Conservation (phyloP, 1,284 basidiomycete species). For the Leccinum angustisporum region DNA sequence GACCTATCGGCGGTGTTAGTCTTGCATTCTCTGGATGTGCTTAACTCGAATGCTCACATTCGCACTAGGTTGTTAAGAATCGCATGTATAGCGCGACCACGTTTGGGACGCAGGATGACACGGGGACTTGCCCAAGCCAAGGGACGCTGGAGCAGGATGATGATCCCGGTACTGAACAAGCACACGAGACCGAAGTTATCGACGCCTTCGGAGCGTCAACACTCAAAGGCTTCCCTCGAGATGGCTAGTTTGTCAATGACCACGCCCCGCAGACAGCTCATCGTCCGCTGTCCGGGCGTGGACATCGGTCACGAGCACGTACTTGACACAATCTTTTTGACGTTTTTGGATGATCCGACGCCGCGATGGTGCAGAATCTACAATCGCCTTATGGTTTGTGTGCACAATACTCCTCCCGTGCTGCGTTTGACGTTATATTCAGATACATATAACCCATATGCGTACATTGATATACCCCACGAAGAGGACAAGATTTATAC, state of each 20-base stretch:
- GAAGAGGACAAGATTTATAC: not conserved
- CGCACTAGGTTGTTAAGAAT: slow-evolving; percentile 39
- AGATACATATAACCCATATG: slow-evolving; percentile 4
- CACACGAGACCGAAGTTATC: not conserved
- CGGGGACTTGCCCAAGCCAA: slow-evolving; percentile 12
- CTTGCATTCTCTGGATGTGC: not conserved
- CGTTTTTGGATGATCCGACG: slow-evolving; percentile 13
- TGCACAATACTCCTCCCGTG: not conserved
- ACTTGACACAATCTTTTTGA: not conserved
- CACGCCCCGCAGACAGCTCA: not conserved
- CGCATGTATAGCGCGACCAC: slow-evolving; percentile 41
- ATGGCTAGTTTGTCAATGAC: slow-evolving; percentile 12
- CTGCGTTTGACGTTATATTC: not conserved
- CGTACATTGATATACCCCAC: not conserved
- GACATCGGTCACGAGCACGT: not conserved
- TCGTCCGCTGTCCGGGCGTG: not conserved
- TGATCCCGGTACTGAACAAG: slow-evolving; percentile 5
- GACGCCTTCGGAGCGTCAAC: slow-evolving; percentile 17
- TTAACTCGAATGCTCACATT: not conserved
- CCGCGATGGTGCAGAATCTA: not conserved
- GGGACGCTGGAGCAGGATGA: slow-evolving; percentile 12
- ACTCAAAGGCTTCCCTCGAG: not conserved
- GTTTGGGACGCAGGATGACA: slow-evolving; percentile 34
- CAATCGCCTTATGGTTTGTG: slow-evolving; percentile 14
- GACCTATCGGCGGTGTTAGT: slow-evolving; percentile 44